phyloP scores from a whole-genome alignment of 768 basidiomycete species.

The Pseudohyphozyma bogoriensis region DNA sequence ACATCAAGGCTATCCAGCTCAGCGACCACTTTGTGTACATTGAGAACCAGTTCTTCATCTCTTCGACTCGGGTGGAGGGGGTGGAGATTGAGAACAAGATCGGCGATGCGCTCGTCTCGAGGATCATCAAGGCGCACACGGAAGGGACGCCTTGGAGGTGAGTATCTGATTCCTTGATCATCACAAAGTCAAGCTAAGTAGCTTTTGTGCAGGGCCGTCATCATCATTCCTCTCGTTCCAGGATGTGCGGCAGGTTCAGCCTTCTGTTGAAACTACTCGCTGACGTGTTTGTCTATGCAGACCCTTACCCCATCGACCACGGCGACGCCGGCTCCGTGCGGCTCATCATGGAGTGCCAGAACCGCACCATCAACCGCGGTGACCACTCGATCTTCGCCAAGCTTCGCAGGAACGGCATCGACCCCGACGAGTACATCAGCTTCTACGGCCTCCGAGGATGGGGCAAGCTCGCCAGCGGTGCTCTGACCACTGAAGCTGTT shows the following conservation, averaged over 20 bases:
- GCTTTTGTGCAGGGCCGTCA: conserved; percentile 50
- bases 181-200: neutral
- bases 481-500: conserved; percentile 71
- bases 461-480: conserved; percentile 76
- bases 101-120: conserved; percentile 82
- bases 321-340: conserved; percentile 87
- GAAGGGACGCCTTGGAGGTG: conserved; percentile 69
- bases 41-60: conserved; percentile 45
- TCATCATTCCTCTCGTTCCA: conserved; percentile 81
- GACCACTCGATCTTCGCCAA: conserved; percentile 83
- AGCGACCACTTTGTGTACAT: conserved; percentile 98
- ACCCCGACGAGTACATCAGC: conserved; percentile 83
- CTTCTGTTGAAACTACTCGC: neutral
- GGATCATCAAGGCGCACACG: conserved; percentile 76
- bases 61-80: conserved; percentile 65
- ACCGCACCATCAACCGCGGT: conserved; percentile 74
- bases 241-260: conserved; percentile 75
- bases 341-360: conserved; percentile 91
- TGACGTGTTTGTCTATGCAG: neutral
- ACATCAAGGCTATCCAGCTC: conserved; percentile 69
- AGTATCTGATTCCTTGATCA: neutral
- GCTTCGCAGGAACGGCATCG: conserved; percentile 73
- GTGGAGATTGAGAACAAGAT: conserved; percentile 83
- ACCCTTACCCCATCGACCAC: conserved; percentile 62
- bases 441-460: conserved; percentile 87